Evolutionary conservation across 495 filamentous ascomycete genomes (phyloP).

Genomic region (Trypethelium eluteriae): DNA sequence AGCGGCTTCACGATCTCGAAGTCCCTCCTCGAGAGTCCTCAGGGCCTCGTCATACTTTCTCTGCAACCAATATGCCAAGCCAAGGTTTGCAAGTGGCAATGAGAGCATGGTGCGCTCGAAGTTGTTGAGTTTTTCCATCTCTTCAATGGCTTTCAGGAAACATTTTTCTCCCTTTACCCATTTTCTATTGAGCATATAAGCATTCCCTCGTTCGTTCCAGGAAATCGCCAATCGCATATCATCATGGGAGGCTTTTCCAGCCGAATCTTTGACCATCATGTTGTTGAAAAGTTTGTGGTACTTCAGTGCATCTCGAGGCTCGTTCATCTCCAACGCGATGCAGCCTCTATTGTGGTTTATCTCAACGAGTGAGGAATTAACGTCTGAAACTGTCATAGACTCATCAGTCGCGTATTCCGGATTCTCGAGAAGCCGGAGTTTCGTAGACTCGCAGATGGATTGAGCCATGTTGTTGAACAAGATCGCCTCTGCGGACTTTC

Average conservation of each 20-base stretch:
- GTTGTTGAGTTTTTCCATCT: slow-evolving; percentile 14
- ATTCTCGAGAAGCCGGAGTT: slow-evolving; percentile 13
- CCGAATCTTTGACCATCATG: slow-evolving; percentile 24
- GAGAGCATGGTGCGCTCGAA: not conserved
- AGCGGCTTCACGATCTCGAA: not conserved
- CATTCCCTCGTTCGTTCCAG: slow-evolving; percentile 24
- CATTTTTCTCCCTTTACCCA: slow-evolving; percentile 21
- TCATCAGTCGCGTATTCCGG: not conserved
- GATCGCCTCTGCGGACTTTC: slow-evolving; percentile 13
- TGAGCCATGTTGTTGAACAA: slow-evolving; percentile 19
- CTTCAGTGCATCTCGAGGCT: slow-evolving; percentile 13
- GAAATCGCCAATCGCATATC: slow-evolving; percentile 20
- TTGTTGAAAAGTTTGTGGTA: slow-evolving; percentile 12
- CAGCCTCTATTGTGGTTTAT: slow-evolving; percentile 17
- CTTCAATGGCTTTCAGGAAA: slow-evolving; percentile 20
- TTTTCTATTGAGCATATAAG: slow-evolving; percentile 21
- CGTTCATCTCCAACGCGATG: slow-evolving; percentile 16
- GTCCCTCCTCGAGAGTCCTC: not conserved
- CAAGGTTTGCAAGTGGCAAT: not conserved
- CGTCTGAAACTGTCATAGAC: not conserved
- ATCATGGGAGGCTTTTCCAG: slow-evolving; percentile 10
- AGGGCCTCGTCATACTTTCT: not conserved
- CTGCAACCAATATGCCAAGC: not conserved
- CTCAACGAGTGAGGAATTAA: slow-evolving; percentile 13
- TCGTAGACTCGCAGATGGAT: slow-evolving; percentile 19